Evolutionary conservation across 2,329 filamentous ascomycete genomes (phyloP).

Genomic region (Didymella sp.): DNA sequence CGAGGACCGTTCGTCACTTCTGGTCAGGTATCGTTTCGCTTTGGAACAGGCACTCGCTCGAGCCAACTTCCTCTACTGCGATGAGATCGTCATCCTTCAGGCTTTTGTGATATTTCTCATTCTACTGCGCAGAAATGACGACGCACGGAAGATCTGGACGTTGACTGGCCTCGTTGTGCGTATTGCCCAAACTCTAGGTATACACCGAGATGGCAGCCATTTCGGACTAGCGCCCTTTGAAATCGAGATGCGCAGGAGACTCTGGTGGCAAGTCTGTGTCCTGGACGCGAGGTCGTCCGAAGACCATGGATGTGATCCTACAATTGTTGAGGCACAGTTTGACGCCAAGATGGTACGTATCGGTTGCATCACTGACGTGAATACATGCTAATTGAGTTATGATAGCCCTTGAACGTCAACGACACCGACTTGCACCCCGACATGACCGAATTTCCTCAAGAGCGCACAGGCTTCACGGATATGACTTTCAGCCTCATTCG

Average conservation of each 20-base stretch:
- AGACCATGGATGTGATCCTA: conserved; percentile 68
- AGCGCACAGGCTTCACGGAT: conserved; percentile 62
- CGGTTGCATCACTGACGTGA: too few relatives aligned
- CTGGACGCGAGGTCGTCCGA: conserved; percentile 68
- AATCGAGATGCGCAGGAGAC: conserved; percentile 64
- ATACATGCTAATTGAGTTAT: conserved; percentile 13
- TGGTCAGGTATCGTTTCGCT: conserved; percentile 67
- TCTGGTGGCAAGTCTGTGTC: conserved; percentile 67
- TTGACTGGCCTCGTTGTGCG: conserved; percentile 65
- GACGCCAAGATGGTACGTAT: conserved; percentile 62
- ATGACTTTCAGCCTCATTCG: conserved; percentile 65
- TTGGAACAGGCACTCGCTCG: conserved; percentile 69
- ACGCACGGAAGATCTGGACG: conserved; percentile 63
- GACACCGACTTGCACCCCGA: conserved; percentile 60
- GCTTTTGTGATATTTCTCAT: conserved; percentile 68
- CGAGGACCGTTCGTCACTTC: conserved; percentile 58
- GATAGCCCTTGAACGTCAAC: conserved; percentile 62
- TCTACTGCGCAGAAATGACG: conserved; percentile 59
- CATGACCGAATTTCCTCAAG: conserved; percentile 57
- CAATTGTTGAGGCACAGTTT: conserved; percentile 64
- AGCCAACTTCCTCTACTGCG: conserved; percentile 67
- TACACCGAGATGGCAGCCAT: conserved; percentile 65
- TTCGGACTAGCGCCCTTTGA: conserved; percentile 66
- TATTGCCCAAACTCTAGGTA: conserved; percentile 65
- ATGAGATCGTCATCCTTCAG: conserved; percentile 68